Evolutionary conservation across 225 moss, liverwort and hornwort genomes (phyloP), one percentile per base, ranked within the genome.

Genomic region (Pseudisothecium myosuroides): DNA sequence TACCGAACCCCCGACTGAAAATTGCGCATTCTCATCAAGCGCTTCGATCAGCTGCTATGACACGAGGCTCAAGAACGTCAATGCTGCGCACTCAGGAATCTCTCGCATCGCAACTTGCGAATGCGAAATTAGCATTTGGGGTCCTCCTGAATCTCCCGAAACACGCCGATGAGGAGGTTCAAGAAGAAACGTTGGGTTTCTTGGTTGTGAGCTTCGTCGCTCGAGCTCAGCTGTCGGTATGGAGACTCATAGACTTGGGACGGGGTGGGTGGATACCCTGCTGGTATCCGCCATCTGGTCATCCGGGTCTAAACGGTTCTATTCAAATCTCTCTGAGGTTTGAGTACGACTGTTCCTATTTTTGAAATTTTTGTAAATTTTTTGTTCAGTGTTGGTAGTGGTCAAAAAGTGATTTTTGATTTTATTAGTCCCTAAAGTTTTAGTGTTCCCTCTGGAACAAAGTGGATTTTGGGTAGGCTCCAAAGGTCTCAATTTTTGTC

Each of bases 401-500:
- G 29, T 73, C 10, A 17, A 10, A 73, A 45, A 45, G 17, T 17
- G 17, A 28, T 45, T 43, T 45, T 17, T 17, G 17, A 45, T 28
- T 45, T 17, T 45, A 74, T 26, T 26, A n/a, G n/a, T 11, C 12
- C 7, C 12, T 67, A 67, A 37, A 67, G 7, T 6, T n/a, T 1
- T 4, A 18, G 0, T 65, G 5, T 32, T 3, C 17, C 34, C 3
- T 36, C 1, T 1, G 1, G 11, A 4, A 67, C 20, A 67, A n/a
- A 67, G 4, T 67, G 7, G 67, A 67, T 68, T n/a, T 21, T 0
- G 2, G 2, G 0, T 22, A 68, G 4, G n/a, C 7, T 68, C 68
- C 12, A 22, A n/a, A 0, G 1, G 1, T 67, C n/a, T n/a, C 21
- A 37, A 12, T 67, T n/a, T 21, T n/a, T 1, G 6, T 20, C 2